phyloP scores from a whole-genome alignment of 352 stramenopile genomes.

The Achlya hypogyna region DNA sequence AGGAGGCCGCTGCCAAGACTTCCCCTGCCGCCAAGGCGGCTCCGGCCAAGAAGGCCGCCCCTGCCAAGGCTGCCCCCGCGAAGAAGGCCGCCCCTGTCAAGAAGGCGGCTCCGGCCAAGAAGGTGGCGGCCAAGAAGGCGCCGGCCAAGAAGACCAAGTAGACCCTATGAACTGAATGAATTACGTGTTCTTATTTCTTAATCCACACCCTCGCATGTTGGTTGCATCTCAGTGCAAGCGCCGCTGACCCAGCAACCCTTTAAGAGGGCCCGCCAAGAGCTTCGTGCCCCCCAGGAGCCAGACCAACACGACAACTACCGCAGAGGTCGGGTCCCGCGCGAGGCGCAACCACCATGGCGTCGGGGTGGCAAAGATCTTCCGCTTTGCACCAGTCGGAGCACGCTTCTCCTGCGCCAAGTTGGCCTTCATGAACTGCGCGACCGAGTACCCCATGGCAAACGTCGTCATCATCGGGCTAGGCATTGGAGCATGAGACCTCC shows the following conservation, averaged over 20 bases:
- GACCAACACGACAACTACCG: not conserved
- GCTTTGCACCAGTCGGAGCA: not conserved
- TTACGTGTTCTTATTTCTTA: no score
- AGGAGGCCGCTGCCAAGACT: slow-evolving; percentile 19
- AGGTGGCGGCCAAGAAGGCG: not conserved
- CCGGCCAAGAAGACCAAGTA: slow-evolving; percentile 9
- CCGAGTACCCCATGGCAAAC: slow-evolving; percentile 17
- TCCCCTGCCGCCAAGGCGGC: no score
- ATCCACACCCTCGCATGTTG: no score
- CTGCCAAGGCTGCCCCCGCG: slow-evolving; percentile 5
- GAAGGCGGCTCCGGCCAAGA: slow-evolving; percentile 8
- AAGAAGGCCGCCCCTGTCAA: slow-evolving; percentile 11
- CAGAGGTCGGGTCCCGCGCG: not conserved
- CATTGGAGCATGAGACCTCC: not conserved
- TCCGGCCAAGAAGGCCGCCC: slow-evolving; percentile 20
- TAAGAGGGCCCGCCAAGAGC: no score
- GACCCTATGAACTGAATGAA: no score
- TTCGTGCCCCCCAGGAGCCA: not conserved
- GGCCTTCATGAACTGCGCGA: slow-evolving; percentile 17
- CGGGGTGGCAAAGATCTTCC: not conserved
- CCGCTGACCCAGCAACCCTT: no score
- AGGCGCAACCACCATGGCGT: not conserved
- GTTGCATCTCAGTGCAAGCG: no score
- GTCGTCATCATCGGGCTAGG: slow-evolving; percentile 20
- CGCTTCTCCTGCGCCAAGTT: not conserved